A percentile compares a stretch with the other conserved stretches of the same genome.
phyloP scores from a whole-genome alignment of 768 basidiomycete species.

The Agrocybe chaxingu region DNA sequence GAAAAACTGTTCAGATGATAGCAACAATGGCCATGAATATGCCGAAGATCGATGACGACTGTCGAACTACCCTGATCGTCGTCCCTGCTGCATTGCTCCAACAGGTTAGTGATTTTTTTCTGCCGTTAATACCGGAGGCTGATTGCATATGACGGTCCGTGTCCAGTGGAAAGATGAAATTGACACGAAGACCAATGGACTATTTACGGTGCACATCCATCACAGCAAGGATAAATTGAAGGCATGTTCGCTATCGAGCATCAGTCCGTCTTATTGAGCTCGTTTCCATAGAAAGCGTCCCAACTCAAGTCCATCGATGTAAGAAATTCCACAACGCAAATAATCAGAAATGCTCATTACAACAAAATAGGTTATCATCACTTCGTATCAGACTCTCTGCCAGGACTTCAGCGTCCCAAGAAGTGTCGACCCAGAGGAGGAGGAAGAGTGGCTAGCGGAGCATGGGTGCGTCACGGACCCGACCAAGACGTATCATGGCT shows the following conservation, averaged over 20 bases:
- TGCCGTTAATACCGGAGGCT: background rate
- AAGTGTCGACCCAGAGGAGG: conserved; percentile 43
- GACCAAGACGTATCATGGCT: background rate
- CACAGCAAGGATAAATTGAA: conserved; percentile 71
- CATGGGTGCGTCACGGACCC: conserved; percentile 41
- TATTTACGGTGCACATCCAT: conserved; percentile 64
- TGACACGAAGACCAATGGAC: conserved; percentile 58
- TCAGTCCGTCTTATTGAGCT: background rate
- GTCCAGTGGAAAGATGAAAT: conserved; percentile 73
- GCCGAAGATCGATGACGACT: conserved; percentile 41
- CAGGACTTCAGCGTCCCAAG: conserved; percentile 54
- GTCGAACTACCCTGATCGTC: conserved; percentile 64
- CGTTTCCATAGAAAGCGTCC: conserved; percentile 31
- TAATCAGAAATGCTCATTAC: background rate
- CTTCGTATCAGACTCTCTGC: conserved; percentile 73
- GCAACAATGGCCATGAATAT: conserved; percentile 72
- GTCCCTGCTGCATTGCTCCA: conserved; percentile 73
- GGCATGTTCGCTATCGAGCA: conserved; percentile 17
- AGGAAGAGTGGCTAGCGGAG: conserved; percentile 42
- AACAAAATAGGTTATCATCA: conserved; percentile 57
- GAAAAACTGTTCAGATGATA: conserved; percentile 79
- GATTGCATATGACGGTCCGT: background rate
- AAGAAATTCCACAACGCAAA: conserved; percentile 4
- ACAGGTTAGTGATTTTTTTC: conserved; percentile 40
- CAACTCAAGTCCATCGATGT: conserved; percentile 55